Percentiles rank a stretch among this genome's conserved stretches.
Conservation (phyloP, 2,329 filamentous ascomycete genomes). For the Botryotinia narcissicola region DNA sequence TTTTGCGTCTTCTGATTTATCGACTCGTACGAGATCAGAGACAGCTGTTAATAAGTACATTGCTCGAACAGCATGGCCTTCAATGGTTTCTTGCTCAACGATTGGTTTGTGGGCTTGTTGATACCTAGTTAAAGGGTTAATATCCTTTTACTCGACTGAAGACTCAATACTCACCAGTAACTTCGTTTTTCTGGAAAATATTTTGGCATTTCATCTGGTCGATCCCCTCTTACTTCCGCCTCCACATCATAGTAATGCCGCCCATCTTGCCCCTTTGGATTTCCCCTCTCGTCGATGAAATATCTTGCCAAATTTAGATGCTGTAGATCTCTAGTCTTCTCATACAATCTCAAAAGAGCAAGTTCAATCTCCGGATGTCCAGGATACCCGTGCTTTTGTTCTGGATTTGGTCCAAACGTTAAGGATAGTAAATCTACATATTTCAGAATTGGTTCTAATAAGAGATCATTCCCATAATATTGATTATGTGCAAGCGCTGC, state of each 20-base stretch:
- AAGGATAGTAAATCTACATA: conserved; percentile 53
- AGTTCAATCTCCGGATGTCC: conserved; percentile 58
- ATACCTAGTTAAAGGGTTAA: conserved; percentile 46
- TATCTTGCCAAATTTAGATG: conserved; percentile 49
- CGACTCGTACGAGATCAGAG: conserved; percentile 51
- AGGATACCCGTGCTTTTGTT: conserved; percentile 57
- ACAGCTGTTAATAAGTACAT: conserved; percentile 60
- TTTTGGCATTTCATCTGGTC: conserved; percentile 46
- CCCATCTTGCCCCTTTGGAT: conserved; percentile 48
- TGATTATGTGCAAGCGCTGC: conserved; percentile 56
- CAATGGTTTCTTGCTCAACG: conserved; percentile 51
- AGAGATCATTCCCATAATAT: conserved; percentile 49
- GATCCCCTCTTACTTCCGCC: conserved; percentile 49
- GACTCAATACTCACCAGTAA: conserved; percentile 40
- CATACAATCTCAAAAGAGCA: conserved; percentile 47
- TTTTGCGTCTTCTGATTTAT: conserved; percentile 21
- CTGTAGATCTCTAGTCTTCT: conserved; percentile 41
- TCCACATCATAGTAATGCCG: conserved; percentile 56
- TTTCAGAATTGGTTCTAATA: conserved; percentile 52
- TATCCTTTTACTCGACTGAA: not conserved
- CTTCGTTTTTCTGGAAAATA: conserved; percentile 45
- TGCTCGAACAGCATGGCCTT: conserved; percentile 59
- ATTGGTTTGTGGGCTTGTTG: conserved; percentile 57
- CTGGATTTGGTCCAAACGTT: conserved; percentile 50
- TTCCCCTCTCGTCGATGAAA: conserved; percentile 58